phyloP scores from a whole-genome alignment of 2,329 filamentous ascomycete genomes.

The Coleophoma cylindrospora region DNA sequence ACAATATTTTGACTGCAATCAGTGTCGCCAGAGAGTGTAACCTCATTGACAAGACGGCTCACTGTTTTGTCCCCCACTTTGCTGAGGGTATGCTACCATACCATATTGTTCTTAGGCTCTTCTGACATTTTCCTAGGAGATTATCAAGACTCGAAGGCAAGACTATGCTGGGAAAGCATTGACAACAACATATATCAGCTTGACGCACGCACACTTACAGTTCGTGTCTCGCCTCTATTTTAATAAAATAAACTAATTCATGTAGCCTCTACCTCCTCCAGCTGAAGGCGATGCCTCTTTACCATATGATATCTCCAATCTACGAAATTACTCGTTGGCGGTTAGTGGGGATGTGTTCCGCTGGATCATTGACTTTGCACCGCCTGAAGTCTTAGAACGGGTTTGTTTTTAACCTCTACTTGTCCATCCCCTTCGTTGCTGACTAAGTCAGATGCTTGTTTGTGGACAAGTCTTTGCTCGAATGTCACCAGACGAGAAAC shows the following conservation, averaged over 20 bases:
- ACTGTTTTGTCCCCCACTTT: conserved; percentile 93
- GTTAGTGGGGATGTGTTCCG: conserved; percentile 92
- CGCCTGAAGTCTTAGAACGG: conserved; percentile 69
- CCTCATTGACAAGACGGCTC: conserved; percentile 72
- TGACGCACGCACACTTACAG: conserved; percentile 71
- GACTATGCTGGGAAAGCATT: conserved; percentile 88
- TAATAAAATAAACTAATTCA: conserved; percentile 6
- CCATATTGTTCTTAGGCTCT: not conserved
- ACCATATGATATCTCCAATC: conserved; percentile 76
- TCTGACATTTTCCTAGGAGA: conserved; percentile 44
- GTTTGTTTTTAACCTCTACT: conserved; percentile 33
- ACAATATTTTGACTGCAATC: conserved; percentile 95
- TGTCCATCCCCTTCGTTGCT: conserved; percentile 3
- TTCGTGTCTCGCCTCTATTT: conserved; percentile 28
- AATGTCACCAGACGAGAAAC: conserved; percentile 99
- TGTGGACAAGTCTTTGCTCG: conserved; percentile 90
- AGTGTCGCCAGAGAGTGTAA: conserved; percentile 90
- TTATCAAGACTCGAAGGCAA: conserved; percentile 66
- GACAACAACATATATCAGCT: conserved; percentile 76
- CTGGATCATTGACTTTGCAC: conserved; percentile 90
- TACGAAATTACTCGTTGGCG: conserved; percentile 83
- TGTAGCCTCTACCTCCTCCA: conserved; percentile 65
- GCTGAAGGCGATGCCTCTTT: conserved; percentile 73
- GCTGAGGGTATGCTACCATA: conserved; percentile 50
- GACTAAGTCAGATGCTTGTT: conserved; percentile 68